Evolutionary conservation across 2,329 filamentous ascomycete species (phyloP).

Genomic region (Colletotrichum filicis): DNA sequence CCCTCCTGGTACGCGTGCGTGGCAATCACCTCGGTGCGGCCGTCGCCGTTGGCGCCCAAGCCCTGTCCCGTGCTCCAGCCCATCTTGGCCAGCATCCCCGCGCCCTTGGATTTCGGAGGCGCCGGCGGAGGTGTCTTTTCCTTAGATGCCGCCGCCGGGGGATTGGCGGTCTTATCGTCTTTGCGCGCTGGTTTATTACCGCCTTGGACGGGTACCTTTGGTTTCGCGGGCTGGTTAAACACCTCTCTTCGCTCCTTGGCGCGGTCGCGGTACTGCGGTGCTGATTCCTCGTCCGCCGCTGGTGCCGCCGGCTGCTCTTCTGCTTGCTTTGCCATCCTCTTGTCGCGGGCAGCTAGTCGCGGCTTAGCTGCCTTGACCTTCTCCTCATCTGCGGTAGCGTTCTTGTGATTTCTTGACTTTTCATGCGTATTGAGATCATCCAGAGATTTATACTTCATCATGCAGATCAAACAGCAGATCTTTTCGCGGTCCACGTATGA

Average conservation of each 20-base stretch:
- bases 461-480: slow-evolving; percentile 57
- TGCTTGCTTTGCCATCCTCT: slow-evolving; percentile 45
- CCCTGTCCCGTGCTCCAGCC: slow-evolving; percentile 75
- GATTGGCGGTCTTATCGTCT: slow-evolving; percentile 42
- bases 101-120: slow-evolving; percentile 68
- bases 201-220: slow-evolving; percentile 45
- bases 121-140: slow-evolving; percentile 45
- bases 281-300: slow-evolving; percentile 17
- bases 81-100: slow-evolving; percentile 77
- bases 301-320: slow-evolving; percentile 37
- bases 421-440: slow-evolving; percentile 56
- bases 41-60: slow-evolving; percentile 71
- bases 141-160: neutral
- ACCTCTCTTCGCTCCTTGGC: slow-evolving; percentile 74
- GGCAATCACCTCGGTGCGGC: slow-evolving; percentile 71
- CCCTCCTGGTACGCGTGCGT: slow-evolving; percentile 74
- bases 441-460: slow-evolving; percentile 57
- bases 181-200: slow-evolving; percentile 42
- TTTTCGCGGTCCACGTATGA: slow-evolving; percentile 70
- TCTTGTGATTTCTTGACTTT: slow-evolving; percentile 54
- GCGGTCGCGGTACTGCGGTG: slow-evolving; percentile 69
- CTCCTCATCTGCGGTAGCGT: slow-evolving; percentile 50
- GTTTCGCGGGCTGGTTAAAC: slow-evolving; percentile 70
- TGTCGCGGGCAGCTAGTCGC: slow-evolving; percentile 49
- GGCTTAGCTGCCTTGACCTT: slow-evolving; percentile 61